A percentile compares a stretch with the other conserved stretches of the same genome.
Evolutionary conservation across 1,139 yeast species (phyloP).

Genomic region (Lodderomyces jiufengensis): DNA sequence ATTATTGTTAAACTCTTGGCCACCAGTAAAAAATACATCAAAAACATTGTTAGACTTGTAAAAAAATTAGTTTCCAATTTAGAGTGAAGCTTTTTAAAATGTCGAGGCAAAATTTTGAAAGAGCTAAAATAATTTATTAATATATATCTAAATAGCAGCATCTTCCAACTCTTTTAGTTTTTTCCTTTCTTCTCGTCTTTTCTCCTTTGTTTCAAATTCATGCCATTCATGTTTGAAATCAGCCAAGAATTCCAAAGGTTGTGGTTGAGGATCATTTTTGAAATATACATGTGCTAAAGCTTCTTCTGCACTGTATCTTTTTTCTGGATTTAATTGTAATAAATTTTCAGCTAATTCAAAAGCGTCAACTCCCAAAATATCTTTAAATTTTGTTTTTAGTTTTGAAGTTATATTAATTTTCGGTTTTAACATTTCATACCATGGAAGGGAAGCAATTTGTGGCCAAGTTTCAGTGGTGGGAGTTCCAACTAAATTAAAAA

Average conservation of each 20-base stretch:
- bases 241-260: slow-evolving; percentile 51
- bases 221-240: slow-evolving; percentile 86
- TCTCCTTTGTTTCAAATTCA: slow-evolving; percentile 89
- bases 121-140: too few relatives aligned
- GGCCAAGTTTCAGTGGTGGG: slow-evolving; percentile 82
- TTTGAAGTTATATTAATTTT: slow-evolving; percentile 40
- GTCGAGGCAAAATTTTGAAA: too few relatives aligned
- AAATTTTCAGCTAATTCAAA: slow-evolving; percentile 63
- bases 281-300: slow-evolving; percentile 83
- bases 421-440: slow-evolving; percentile 87
- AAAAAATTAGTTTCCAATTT: too few relatives aligned
- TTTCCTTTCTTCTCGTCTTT: slow-evolving; percentile 60
- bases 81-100: too few relatives aligned
- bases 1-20: slow-evolving; percentile 3
- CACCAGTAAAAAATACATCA: too few relatives aligned
- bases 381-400: slow-evolving; percentile 47
- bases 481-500: slow-evolving; percentile 83
- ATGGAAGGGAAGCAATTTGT: slow-evolving; percentile 68
- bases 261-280: slow-evolving; percentile 60
- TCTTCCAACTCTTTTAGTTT: slow-evolving; percentile 34
- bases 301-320: slow-evolving; percentile 78
- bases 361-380: slow-evolving; percentile 51
- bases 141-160: slow-evolving; percentile 6
- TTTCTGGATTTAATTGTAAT: slow-evolving; percentile 63
- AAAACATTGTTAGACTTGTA: too few relatives aligned